A percentile compares a stretch with the other conserved stretches of the same genome.
phyloP scores from a whole-genome alignment of 1,284 basidiomycete species.

The Apiotrichum domesticum region DNA sequence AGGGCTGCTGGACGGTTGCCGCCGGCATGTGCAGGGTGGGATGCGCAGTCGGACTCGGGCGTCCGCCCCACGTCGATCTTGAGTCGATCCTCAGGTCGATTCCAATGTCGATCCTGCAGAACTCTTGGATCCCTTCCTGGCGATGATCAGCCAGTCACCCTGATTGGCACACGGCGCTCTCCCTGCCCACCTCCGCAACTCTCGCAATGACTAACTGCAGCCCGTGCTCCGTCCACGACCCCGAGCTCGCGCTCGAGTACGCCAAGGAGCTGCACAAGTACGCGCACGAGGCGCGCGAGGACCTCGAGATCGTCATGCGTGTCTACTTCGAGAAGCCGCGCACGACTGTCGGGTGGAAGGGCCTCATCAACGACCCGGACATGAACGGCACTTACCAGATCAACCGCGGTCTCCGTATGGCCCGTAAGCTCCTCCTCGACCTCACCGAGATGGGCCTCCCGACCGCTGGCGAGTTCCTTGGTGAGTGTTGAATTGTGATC shows the following conservation, averaged over 20 bases:
- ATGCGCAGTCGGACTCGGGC: background rate
- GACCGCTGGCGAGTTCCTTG: slow-evolving; percentile 89
- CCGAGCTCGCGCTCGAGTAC: slow-evolving; percentile 76
- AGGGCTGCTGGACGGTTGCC: no score
- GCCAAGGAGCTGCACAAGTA: slow-evolving; percentile 73
- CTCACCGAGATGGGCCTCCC: slow-evolving; percentile 83
- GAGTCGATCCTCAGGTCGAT: no score
- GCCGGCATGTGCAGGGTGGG: no score
- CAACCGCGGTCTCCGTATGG: slow-evolving; percentile 87
- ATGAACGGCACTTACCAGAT: slow-evolving; percentile 92
- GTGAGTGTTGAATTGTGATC: slow-evolving; percentile 28
- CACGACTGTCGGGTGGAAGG: slow-evolving; percentile 69
- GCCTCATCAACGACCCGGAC: slow-evolving; percentile 67
- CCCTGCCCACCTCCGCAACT: no score
- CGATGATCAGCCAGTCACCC: no score
- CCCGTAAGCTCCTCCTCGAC: slow-evolving; percentile 81
- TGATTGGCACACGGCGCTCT: no score
- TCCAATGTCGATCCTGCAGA: no score
- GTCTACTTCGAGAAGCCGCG: slow-evolving; percentile 96
- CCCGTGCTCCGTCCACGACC: slow-evolving; percentile 87
- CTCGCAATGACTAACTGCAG: slow-evolving; percentile 46
- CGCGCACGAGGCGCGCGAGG: slow-evolving; percentile 70
- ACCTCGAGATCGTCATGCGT: slow-evolving; percentile 92
- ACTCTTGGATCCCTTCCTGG: no score
- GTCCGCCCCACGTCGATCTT: background rate